Evolutionary conservation across 75 land plant species (phyloP), one percentile per base, ranked within the genome.

Genomic region (Cryptomeria japonica): DNA sequence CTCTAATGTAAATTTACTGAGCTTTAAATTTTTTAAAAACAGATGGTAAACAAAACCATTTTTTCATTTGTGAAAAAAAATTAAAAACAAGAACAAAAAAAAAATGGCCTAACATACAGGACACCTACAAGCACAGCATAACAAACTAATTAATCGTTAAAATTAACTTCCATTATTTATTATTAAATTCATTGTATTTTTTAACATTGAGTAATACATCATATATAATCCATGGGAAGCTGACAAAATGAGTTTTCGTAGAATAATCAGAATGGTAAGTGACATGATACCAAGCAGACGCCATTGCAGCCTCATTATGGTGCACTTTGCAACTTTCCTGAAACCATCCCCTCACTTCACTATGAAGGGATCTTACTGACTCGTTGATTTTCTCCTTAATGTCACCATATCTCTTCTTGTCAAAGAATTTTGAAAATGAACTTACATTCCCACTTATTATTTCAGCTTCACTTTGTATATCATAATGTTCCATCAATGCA

Each of bases 201-300:
- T 46, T 82, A 31, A n/a, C 32, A 44, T 86, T 89, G 4, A 97
- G 91, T 31, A 97, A 89, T 41, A 87, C 87, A 83, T 97, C 94
- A 58, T 90, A 89, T 2, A 91, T 82, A 28, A 92, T 91, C 99
- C 99, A 97, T 55, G 99, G 96, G 75, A 97, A 96, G 89, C 99
- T 95, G 87, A 96, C 79, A 61, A 88, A 92, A 80, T 85, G 86
- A 19, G 83, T 61, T 15, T 87, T 61, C 6, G 58, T 41, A 19
- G 14, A 83, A 87, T 90, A 94, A 25, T 87, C 88, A 2, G 96
- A 95, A 78, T 96, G 95, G 84, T 97, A 97, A 8, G 99, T 95
- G 3, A 97, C 99, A 93, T 96, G 94, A 87, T 97, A 97, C 96
- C 99, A 96, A 32, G 99, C 96, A 2, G 96, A 97, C 4, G 99